Evolutionary conservation across 345 rosid genomes (phyloP).

Genomic region (Cardiospermum halicacabum): DNA sequence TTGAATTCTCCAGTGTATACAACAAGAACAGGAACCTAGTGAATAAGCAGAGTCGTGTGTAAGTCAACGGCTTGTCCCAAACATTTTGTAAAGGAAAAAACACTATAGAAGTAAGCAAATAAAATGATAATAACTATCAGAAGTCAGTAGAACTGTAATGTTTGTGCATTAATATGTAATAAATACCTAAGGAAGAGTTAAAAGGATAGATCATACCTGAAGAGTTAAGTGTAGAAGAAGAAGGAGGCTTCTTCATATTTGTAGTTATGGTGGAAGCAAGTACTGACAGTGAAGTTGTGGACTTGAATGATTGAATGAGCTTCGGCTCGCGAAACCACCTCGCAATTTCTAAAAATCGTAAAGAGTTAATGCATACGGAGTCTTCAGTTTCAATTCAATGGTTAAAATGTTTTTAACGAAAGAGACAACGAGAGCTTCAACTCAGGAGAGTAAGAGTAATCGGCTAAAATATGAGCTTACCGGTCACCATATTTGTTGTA

Average conservation of each 20-base stretch:
- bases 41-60: too few relatives aligned
- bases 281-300: not conserved
- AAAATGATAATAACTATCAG: not conserved
- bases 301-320: not conserved
- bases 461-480: not conserved
- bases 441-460: not conserved
- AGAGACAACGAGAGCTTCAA: not conserved
- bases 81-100: not conserved
- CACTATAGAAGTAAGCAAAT: not conserved
- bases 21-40: not conserved
- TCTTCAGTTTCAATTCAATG: not conserved
- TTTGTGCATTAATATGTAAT: not conserved
- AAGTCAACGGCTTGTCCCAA: too few relatives aligned
- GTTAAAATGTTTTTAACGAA: not conserved
- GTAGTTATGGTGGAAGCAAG: not conserved
- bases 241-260: not conserved
- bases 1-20: conserved; percentile 1
- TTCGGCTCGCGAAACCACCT: not conserved
- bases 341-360: not conserved
- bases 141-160: not conserved
- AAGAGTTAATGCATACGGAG: not conserved
- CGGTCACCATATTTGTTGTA: not conserved
- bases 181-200: not conserved
- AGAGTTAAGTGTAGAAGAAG: not conserved
- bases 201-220: not conserved